A percentile compares a stretch with the other conserved stretches of the same genome.
Evolutionary conservation across 208 protist genomes (phyloP).

Genomic region (Trypanosoma mega): DNA sequence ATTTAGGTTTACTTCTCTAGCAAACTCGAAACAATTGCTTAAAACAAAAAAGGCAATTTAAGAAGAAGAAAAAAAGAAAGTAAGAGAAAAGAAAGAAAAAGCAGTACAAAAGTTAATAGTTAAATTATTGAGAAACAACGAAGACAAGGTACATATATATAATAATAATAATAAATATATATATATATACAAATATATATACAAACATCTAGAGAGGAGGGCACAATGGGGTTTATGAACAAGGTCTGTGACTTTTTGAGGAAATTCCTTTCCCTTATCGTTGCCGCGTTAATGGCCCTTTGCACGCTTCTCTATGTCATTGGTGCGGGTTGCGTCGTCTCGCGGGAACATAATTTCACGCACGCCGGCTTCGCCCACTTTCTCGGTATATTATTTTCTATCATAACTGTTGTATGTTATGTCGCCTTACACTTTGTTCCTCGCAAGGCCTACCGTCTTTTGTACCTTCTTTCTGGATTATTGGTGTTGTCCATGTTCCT

Average conservation of each 20-base stretch:
- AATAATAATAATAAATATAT: not conserved
- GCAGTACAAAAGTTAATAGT: not conserved
- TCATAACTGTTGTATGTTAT: slow-evolving; percentile 57
- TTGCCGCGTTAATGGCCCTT: slow-evolving; percentile 61
- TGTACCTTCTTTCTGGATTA: slow-evolving; percentile 71
- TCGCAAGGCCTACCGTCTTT: slow-evolving; percentile 71
- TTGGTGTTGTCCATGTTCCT: slow-evolving; percentile 61
- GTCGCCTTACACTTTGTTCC: slow-evolving; percentile 76
- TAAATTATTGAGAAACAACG: slow-evolving; percentile 8
- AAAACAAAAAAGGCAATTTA: not conserved
- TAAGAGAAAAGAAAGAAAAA: not conserved
- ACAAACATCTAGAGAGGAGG: not conserved
- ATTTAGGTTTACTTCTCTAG: too few species aligned
- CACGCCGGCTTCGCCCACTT: slow-evolving; percentile 74
- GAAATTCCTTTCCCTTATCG: slow-evolving; percentile 82
- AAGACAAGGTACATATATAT: too few species aligned
- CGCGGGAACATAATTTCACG: slow-evolving; percentile 43
- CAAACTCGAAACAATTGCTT: too few species aligned
- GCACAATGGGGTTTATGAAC: slow-evolving; percentile 1
- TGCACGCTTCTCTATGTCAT: slow-evolving; percentile 65
- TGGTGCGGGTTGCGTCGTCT: slow-evolving; percentile 52
- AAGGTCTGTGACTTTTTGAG: slow-evolving; percentile 39
- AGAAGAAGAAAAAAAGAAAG: slow-evolving; percentile 6
- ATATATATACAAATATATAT: slow-evolving; percentile 5
- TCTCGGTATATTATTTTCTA: slow-evolving; percentile 59